Percentiles rank a stretch among this genome's conserved stretches.
Evolutionary conservation across 2,329 filamentous ascomycete species (phyloP).

Genomic region (Colletotrichum sp.): DNA sequence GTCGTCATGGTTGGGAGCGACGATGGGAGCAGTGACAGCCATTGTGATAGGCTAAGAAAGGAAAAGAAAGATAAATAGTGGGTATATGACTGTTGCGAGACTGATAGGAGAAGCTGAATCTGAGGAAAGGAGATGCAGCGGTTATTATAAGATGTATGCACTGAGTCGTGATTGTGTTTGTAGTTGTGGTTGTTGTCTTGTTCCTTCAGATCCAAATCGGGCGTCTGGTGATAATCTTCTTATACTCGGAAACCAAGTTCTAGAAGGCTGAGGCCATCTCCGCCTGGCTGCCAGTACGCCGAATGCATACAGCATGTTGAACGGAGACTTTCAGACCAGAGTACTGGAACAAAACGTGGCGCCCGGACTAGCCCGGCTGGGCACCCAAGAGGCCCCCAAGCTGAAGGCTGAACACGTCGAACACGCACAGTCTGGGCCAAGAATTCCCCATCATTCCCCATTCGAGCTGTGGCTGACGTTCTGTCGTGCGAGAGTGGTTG

Average conservation of each 20-base stretch:
- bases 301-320: background rate
- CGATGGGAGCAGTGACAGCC: background rate
- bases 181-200: background rate
- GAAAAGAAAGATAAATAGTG: background rate
- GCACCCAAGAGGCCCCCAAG: background rate
- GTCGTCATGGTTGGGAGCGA: background rate
- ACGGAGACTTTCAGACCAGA: slow-evolving; percentile 6
- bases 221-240: slow-evolving; percentile 6
- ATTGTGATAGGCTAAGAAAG: background rate
- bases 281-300: background rate
- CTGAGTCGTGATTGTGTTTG: background rate
- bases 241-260: background rate
- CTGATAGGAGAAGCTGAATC: background rate
- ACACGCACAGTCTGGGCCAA: background rate
- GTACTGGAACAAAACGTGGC: background rate
- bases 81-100: background rate
- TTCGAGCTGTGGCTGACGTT: background rate
- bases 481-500: background rate
- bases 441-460: background rate
- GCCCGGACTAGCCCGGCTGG: background rate
- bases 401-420: background rate
- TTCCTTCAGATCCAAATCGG: too few species aligned
- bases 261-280: background rate
- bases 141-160: background rate
- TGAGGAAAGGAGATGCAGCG: rapidly evolving